These are phyloP conservation scores for Alopecurus myosuroides DNA, from an alignment of 176 grass and related monocot genomes.

Conservation along the genomic window DNA sequence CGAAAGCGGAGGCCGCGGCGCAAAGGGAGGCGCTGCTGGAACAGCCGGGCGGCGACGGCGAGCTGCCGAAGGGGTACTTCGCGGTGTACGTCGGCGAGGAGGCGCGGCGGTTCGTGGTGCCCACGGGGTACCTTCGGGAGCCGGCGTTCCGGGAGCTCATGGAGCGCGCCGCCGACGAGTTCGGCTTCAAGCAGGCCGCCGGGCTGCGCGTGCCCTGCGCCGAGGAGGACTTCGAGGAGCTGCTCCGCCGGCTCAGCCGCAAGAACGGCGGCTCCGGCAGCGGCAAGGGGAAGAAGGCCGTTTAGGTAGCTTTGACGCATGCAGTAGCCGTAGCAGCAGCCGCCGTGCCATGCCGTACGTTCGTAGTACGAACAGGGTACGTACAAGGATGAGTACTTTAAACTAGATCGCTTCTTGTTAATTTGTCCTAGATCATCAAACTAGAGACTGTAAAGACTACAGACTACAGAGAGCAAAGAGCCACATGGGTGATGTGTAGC, in stretches of 20 bases:
- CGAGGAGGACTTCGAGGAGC: slow-evolving; percentile 45
- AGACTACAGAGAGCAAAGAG: neutral
- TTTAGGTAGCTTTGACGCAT: neutral
- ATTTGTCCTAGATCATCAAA: too few relatives aligned
- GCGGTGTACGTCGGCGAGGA: slow-evolving; percentile 59
- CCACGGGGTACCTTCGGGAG: slow-evolving; percentile 42
- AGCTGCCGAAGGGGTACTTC: slow-evolving; percentile 57
- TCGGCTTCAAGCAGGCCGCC: slow-evolving; percentile 55
- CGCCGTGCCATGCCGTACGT: neutral
- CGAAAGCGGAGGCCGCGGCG: slow-evolving; percentile 8
- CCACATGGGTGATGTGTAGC: slow-evolving; percentile 4
- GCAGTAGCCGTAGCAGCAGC: neutral
- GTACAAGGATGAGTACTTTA: neutral
- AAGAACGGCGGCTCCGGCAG: neutral
- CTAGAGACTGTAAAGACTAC: slow-evolving; percentile 9
- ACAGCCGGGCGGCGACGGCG: neutral
- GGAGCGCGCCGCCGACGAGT: slow-evolving; percentile 66
- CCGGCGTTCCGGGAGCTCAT: slow-evolving; percentile 51
- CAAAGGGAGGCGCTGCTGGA: slow-evolving; percentile 38
- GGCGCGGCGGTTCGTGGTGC: slow-evolving; percentile 52
- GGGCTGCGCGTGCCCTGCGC: slow-evolving; percentile 52
- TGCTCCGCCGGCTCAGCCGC: slow-evolving; percentile 27
- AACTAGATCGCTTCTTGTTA: neutral
- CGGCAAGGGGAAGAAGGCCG: slow-evolving; percentile 23
- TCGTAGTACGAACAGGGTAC: neutral